Evolutionary conservation across 75 land plant species (phyloP).

Genomic region (Sequoiadendron giganteum): DNA sequence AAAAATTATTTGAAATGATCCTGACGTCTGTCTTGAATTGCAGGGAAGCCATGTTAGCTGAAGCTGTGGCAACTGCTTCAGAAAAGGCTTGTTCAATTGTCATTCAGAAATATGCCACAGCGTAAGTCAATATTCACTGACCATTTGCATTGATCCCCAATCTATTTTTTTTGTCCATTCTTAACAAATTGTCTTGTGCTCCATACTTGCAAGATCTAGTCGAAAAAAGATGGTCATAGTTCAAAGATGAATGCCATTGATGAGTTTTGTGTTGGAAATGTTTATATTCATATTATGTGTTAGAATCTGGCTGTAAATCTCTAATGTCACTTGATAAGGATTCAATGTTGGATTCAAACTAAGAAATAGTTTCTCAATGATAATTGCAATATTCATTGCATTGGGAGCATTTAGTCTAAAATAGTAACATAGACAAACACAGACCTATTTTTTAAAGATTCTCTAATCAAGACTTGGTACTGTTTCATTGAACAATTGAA

Average conservation of each 20-base stretch:
- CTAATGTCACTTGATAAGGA: background rate
- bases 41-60: slow-evolving; percentile 7
- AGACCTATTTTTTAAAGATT: too few relatives aligned
- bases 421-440: too few relatives aligned
- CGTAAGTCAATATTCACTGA: background rate
- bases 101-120: slow-evolving; percentile 6
- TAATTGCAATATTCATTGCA: too few relatives aligned
- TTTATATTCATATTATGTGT: background rate
- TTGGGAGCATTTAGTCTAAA: too few relatives aligned
- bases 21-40: background rate
- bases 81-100: background rate
- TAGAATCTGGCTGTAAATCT: background rate
- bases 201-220: background rate
- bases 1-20: background rate
- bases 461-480: too few relatives aligned
- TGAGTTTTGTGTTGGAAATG: background rate
- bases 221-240: background rate
- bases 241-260: background rate
- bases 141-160: background rate
- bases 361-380: background rate
- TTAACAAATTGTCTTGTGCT: background rate
- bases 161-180: background rate
- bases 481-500: too few relatives aligned
- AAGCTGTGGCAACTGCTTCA: slow-evolving; percentile 10
- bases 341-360: background rate